phyloP scores from a whole-genome alignment of 441 rosid genomes.

The Viola pubescens region DNA sequence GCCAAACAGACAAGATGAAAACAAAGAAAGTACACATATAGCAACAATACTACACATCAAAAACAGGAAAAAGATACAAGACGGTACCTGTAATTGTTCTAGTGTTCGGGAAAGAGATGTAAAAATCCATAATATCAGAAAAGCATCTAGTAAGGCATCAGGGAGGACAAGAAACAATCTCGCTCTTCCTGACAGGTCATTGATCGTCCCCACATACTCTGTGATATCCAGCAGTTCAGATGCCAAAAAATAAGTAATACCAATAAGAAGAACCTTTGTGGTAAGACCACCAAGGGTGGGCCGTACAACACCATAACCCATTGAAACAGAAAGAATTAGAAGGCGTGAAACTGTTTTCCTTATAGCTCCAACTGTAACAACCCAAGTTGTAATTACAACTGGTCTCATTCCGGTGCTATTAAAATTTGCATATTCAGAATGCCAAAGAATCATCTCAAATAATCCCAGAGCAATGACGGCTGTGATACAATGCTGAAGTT shows the following conservation, averaged over 20 bases:
- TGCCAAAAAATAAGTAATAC: conserved; percentile 79
- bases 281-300: conserved; percentile 96
- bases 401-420: conserved; percentile 74
- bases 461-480: conserved; percentile 66
- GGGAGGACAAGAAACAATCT: conserved; percentile 88
- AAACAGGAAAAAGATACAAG: conserved; percentile 2
- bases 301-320: conserved; percentile 97
- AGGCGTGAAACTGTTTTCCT: conserved; percentile 70
- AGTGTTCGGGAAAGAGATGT: conserved; percentile 79
- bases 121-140: conserved; percentile 89
- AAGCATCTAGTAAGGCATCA: conserved; percentile 85
- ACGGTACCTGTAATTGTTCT: conserved; percentile 78
- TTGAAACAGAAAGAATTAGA: conserved; percentile 72
- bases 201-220: conserved; percentile 80
- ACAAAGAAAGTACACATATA: neutral
- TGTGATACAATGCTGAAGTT: conserved; percentile 84
- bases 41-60: neutral
- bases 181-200: conserved; percentile 85
- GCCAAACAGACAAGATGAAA: neutral
- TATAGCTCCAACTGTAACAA: conserved; percentile 81
- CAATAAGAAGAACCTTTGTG: conserved; percentile 80
- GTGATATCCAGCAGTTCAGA: conserved; percentile 81
- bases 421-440: conserved; percentile 69
- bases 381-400: conserved; percentile 71
- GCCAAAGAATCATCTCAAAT: conserved; percentile 92